phyloP scores from a whole-genome alignment of 768 basidiomycete genomes.

The Leucosporidium scottii region DNA sequence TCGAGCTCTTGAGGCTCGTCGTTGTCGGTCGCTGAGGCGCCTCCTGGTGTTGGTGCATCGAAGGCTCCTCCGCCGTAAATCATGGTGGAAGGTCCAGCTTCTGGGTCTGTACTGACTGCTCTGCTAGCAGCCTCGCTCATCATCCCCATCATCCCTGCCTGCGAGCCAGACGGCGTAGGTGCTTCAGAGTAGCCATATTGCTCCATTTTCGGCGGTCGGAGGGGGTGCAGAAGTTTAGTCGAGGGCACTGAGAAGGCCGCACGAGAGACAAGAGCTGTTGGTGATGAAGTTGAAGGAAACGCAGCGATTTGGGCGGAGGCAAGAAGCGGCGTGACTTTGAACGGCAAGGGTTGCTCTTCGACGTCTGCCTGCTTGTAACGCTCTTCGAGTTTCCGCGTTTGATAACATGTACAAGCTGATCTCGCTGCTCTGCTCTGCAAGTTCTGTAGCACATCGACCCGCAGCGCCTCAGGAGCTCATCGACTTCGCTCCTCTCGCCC shows the following conservation, averaged over 20 bases:
- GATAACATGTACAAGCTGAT: no score
- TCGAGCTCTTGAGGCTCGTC: slow-evolving; percentile 11
- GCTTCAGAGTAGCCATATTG: neutral
- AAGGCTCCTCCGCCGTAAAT: neutral
- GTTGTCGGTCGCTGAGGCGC: neutral
- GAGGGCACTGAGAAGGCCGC: no score
- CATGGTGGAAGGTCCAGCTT: neutral
- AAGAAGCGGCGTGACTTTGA: no score
- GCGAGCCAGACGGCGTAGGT: neutral
- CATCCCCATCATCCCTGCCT: slow-evolving; percentile 33
- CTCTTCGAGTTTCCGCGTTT: no score
- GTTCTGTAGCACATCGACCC: neutral
- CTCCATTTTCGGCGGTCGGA: no score
- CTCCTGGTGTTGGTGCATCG: neutral
- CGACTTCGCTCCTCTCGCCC: neutral
- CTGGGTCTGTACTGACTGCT: neutral
- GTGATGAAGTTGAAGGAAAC: no score
- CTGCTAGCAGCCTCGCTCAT: slow-evolving; percentile 28
- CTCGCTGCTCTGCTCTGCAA: neutral
- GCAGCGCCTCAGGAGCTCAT: neutral
- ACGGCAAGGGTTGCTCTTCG: no score
- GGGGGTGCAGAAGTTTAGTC: no score
- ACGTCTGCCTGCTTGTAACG: no score
- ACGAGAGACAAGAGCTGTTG: no score
- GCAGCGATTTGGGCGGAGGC: no score